phyloP scores from a whole-genome alignment of 2,329 filamentous ascomycete species.

The Nigrograna mackinnonii region DNA sequence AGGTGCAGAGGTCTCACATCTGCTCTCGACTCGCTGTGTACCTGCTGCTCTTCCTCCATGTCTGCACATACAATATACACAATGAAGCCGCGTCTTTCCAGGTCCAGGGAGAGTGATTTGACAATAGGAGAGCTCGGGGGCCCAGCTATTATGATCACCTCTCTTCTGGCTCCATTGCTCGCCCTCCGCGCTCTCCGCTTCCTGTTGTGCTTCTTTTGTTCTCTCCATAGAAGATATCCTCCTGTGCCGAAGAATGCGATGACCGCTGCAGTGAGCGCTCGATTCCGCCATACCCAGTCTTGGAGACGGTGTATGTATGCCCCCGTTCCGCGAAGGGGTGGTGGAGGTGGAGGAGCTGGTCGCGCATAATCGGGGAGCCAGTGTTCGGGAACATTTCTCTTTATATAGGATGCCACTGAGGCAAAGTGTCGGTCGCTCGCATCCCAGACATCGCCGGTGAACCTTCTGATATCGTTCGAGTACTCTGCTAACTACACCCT shows the following conservation, averaged over 20 bases:
- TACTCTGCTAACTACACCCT: constrained; percentile 57
- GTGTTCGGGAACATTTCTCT: constrained; percentile 66
- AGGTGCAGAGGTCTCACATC: constrained; percentile 83
- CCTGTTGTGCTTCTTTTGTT: constrained; percentile 61
- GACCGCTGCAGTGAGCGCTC: constrained; percentile 71
- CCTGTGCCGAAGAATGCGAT: constrained; percentile 72
- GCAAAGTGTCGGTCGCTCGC: constrained; percentile 83
- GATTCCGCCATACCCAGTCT: constrained; percentile 74
- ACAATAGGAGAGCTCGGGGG: constrained; percentile 83
- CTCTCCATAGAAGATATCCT: constrained; percentile 60
- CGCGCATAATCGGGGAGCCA: constrained; percentile 76
- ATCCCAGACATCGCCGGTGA: constrained; percentile 74
- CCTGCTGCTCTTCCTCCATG: constrained; percentile 80
- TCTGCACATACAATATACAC: constrained; percentile 88
- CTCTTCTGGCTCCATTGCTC: constrained; percentile 79
- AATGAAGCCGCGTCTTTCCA: constrained; percentile 90
- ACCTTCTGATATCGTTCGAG: constrained; percentile 69
- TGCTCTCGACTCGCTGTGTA: constrained; percentile 74
- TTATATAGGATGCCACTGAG: constrained; percentile 69
- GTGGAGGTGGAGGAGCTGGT: constrained; percentile 52
- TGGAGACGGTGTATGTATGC: constrained; percentile 62
- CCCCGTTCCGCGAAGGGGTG: constrained; percentile 45
- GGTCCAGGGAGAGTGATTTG: constrained; percentile 78
- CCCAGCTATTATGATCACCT: constrained; percentile 85
- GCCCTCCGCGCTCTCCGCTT: constrained; percentile 79